Conservation (phyloP, 129 eudicot species). For the Saposhnikovia divaricata region DNA sequence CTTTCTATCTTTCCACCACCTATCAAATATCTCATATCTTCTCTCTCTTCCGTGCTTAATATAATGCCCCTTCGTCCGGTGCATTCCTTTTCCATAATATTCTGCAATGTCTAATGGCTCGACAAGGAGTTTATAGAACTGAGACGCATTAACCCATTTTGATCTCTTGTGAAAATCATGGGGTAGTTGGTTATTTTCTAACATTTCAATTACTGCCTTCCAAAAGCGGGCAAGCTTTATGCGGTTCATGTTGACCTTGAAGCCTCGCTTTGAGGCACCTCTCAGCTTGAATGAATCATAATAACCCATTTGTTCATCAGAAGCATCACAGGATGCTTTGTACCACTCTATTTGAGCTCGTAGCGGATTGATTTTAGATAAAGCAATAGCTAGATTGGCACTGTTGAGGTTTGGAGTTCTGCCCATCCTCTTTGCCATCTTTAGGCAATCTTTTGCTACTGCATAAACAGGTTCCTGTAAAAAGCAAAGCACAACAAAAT, state of each 20-base stretch:
- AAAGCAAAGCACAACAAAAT: not conserved
- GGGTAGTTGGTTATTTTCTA: conserved; percentile 77
- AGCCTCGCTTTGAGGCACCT: conserved; percentile 48
- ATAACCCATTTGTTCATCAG: conserved; percentile 74
- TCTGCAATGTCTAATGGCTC: conserved; percentile 96
- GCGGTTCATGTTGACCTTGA: conserved; percentile 47
- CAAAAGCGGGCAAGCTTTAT: conserved; percentile 62
- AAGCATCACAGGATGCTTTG: conserved; percentile 60
- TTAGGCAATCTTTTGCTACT: conserved; percentile 54
- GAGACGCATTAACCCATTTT: conserved; percentile 78
- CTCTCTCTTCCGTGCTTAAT: conserved; percentile 51
- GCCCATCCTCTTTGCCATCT: conserved; percentile 62
- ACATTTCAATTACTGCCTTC: conserved; percentile 51
- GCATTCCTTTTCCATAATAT: conserved; percentile 52
- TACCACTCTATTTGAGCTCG: conserved; percentile 90
- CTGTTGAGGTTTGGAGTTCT: conserved; percentile 68
- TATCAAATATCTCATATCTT: conserved; percentile 56
- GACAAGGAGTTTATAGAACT: conserved; percentile 66
- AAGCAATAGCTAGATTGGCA: conserved; percentile 54
- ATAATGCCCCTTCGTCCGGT: conserved; percentile 56
- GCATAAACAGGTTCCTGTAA: conserved; percentile 42
- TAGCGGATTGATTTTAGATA: conserved; percentile 59
- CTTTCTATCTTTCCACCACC: conserved; percentile 64
- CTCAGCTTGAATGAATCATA: conserved; percentile 68
- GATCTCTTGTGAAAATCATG: conserved; percentile 62